Evolutionary conservation across 345 rosid genomes (phyloP).

Genomic region (Populus alba): DNA sequence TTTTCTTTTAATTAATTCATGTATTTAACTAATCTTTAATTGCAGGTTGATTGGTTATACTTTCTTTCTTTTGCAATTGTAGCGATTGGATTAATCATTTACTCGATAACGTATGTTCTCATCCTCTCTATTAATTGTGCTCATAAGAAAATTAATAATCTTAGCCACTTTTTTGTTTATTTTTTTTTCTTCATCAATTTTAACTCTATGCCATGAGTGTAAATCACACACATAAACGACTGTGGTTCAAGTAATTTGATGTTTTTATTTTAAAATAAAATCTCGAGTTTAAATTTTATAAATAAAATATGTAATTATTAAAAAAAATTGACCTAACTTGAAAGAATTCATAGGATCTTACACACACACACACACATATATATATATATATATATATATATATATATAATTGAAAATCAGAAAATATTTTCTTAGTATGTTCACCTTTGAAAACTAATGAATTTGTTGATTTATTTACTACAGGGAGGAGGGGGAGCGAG

Average conservation of each 20-base stretch:
- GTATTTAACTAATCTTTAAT: not conserved
- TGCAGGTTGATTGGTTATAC: conserved; percentile 65
- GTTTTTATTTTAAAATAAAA: too few species aligned
- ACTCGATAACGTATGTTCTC: conserved; percentile 36
- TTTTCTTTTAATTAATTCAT: not conserved
- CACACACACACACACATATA: too few species aligned
- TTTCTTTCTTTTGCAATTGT: conserved; percentile 43
- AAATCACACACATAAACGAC: too few species aligned
- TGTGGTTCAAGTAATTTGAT: too few species aligned
- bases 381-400: too few species aligned
- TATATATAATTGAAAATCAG: too few species aligned
- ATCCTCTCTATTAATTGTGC: not conserved
- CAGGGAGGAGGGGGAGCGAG: conserved; percentile 28
- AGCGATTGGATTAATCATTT: conserved; percentile 42
- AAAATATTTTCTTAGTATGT: not conserved
- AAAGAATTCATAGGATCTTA: too few species aligned
- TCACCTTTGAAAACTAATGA: not conserved
- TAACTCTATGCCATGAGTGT: too few species aligned
- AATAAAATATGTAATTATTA: too few species aligned
- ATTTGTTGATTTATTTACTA: not conserved
- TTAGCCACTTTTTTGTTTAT: too few species aligned
- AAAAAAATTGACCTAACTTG: too few species aligned
- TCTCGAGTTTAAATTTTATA: too few species aligned
- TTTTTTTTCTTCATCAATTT: not conserved
- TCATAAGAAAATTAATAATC: not conserved